Conservation (phyloP, 768 basidiomycete species). For the Mycena leptocephala region DNA sequence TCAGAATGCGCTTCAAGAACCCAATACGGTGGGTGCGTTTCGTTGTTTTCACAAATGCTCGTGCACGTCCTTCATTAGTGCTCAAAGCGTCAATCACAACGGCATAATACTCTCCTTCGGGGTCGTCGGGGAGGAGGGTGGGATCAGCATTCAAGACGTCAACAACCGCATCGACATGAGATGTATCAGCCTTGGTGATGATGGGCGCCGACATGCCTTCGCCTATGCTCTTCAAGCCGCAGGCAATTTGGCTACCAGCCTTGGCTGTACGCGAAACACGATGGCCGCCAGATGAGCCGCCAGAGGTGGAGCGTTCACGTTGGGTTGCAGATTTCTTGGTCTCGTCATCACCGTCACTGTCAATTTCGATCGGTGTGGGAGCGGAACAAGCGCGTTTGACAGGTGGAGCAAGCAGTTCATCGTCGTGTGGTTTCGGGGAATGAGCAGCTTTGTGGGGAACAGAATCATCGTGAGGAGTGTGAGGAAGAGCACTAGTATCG, state of each 20-base stretch:
- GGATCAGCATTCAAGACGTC: neutral
- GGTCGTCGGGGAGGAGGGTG: conserved; percentile 7
- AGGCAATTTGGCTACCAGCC: neutral
- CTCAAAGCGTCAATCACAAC: neutral
- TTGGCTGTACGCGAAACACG: conserved; percentile 7
- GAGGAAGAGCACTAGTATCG: neutral
- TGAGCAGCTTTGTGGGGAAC: neutral
- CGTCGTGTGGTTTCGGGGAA: conserved; percentile 1
- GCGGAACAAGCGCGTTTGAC: neutral
- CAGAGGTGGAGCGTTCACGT: neutral
- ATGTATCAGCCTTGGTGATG: conserved; percentile 21
- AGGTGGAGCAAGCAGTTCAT: neutral
- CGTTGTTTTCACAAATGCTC: neutral
- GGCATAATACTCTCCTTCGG: conserved; percentile 6
- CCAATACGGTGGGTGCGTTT: conserved; percentile 2
- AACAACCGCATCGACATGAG: conserved; percentile 29
- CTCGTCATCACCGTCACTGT: neutral
- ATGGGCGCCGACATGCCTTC: too few species aligned
- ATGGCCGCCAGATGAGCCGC: neutral
- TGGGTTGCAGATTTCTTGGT: neutral
- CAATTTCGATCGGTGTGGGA: neutral
- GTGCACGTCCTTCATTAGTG: neutral
- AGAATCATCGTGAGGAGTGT: neutral
- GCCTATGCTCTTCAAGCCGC: too few species aligned
- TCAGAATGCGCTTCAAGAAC: neutral